Evolutionary conservation across 345 rosid genomes (phyloP).

Genomic region (Zanthoxylum bungeanum): DNA sequence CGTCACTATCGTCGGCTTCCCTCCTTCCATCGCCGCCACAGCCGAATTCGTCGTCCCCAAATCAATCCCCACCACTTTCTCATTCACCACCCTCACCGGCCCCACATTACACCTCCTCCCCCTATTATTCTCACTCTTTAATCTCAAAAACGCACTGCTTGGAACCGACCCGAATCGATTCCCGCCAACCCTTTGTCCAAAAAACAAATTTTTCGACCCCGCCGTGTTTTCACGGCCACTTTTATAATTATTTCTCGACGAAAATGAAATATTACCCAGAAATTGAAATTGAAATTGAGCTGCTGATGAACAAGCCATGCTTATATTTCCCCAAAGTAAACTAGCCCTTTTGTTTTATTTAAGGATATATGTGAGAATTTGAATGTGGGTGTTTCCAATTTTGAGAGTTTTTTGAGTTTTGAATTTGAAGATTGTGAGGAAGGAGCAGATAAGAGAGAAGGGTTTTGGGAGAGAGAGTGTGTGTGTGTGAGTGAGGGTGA

Average conservation of each 20-base stretch:
- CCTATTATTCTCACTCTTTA: constrained; percentile 8
- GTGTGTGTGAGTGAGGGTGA: constrained; percentile 15
- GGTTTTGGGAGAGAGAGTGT: constrained; percentile 19
- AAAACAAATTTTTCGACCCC: constrained; percentile 43
- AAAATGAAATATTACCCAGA: constrained; percentile 48
- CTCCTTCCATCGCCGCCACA: constrained; percentile 99
- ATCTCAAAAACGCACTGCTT: constrained; percentile 45
- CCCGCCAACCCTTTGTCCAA: constrained; percentile 39
- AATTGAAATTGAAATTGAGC: constrained; percentile 69
- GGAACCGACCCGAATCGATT: constrained; percentile 28
- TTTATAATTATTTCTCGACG: constrained; percentile 17
- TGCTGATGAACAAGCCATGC: constrained; percentile 66
- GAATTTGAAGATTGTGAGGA: not conserved
- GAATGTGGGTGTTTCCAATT: no score
- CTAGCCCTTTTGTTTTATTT: not conserved
- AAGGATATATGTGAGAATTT: not conserved
- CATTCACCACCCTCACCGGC: constrained; percentile 63
- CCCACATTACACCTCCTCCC: constrained; percentile 45
- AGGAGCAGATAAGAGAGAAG: constrained; percentile 18
- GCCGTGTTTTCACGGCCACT: constrained; percentile 10
- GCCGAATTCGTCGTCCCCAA: constrained; percentile 96
- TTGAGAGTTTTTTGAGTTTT: not conserved
- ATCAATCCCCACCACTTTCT: constrained; percentile 95
- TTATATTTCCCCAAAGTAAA: not conserved
- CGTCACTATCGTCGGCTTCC: constrained; percentile 91